Evolutionary conservation across 2,329 filamentous ascomycete species (phyloP).

Genomic region (Arthrocladium fulminans): DNA sequence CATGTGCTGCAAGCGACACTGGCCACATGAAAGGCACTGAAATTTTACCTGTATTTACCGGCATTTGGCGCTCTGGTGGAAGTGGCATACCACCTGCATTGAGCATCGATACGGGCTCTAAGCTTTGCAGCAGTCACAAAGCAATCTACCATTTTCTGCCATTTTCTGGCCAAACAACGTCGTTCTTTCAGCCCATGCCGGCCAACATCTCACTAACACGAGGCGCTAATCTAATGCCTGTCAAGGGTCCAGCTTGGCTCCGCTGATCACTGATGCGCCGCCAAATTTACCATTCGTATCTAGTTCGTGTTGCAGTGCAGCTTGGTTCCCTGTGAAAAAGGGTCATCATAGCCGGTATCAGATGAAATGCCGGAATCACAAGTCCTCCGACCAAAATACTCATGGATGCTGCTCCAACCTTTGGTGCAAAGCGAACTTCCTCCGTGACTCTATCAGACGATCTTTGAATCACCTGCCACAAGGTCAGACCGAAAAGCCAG

Average conservation of each 20-base stretch:
- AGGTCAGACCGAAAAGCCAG: no score
- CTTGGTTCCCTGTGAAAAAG: background rate
- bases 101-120: background rate
- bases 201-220: background rate
- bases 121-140: background rate
- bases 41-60: background rate
- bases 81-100: background rate
- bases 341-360: background rate
- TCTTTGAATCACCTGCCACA: background rate
- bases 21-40: background rate
- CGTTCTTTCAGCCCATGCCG: background rate
- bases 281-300: background rate
- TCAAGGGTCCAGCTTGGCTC: background rate
- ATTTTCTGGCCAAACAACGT: background rate
- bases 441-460: background rate
- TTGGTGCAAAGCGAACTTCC: background rate
- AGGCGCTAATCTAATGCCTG: slow-evolving; percentile 1
- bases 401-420: background rate
- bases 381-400: no score
- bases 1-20: slow-evolving; percentile 3
- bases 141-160: background rate
- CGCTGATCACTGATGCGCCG: background rate
- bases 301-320: background rate
- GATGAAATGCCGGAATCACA: background rate
- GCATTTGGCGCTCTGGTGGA: background rate